A percentile compares a stretch with the other conserved stretches of the same genome.
These are phyloP conservation scores for Leccinum longicurvipes DNA, from an alignment of 768 basidiomycete species.

Conservation along the genomic window DNA sequence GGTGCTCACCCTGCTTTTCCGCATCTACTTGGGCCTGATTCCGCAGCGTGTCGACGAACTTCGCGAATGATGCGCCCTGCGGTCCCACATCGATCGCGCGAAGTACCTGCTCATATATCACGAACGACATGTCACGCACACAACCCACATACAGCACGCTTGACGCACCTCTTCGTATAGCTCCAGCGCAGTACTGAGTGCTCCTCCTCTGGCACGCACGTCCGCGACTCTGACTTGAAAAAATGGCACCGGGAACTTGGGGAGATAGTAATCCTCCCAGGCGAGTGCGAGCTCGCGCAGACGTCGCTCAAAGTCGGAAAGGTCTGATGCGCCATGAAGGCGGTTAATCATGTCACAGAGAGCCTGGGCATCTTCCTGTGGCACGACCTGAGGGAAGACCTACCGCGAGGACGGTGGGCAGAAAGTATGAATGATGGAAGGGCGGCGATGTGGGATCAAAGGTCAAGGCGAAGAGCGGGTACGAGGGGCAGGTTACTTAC, in stretches of 20 bases:
- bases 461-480: not conserved
- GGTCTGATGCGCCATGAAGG: constrained; percentile 16
- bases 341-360: constrained; percentile 17
- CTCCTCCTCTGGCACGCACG: constrained; percentile 30
- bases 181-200: constrained; percentile 28
- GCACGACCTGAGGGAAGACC: constrained; percentile 22
- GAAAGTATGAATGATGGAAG: not conserved
- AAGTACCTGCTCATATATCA: constrained; percentile 18
- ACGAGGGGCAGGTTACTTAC: constrained; percentile 17
- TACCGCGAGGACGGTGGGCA: constrained; percentile 1
- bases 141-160: not conserved
- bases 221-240: constrained; percentile 32
- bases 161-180: constrained; percentile 30
- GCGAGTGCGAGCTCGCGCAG: constrained; percentile 27
- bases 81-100: constrained; percentile 17
- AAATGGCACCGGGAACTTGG: constrained; percentile 30
- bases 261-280: constrained; percentile 33
- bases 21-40: constrained; percentile 24
- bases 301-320: constrained; percentile 17
- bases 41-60: constrained; percentile 27
- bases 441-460: constrained; percentile 1
- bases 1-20: constrained; percentile 24
- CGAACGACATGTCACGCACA: not conserved
- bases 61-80: constrained; percentile 16
- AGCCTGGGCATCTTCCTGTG: constrained; percentile 19